Evolutionary conservation across 1,284 basidiomycete genomes (phyloP).

Genomic region (Ustilago lituana): DNA sequence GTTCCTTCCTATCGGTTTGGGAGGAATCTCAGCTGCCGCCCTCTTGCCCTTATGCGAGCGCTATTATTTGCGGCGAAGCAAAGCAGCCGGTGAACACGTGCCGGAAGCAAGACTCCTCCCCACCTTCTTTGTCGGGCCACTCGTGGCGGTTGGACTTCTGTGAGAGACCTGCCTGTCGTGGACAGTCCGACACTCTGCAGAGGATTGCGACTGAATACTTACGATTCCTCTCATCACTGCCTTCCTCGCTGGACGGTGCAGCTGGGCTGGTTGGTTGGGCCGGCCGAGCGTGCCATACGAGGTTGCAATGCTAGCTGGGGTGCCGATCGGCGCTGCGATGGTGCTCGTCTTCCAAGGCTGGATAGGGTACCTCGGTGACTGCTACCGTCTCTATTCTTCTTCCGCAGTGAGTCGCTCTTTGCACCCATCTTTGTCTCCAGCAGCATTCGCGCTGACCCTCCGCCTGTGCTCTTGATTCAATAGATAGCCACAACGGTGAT

Average conservation of each 20-base stretch:
- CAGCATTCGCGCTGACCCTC: too few relatives aligned
- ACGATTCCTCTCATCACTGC: too few relatives aligned
- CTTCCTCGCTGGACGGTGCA: background rate
- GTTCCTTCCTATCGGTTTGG: slow-evolving; percentile 30
- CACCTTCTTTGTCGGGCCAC: slow-evolving; percentile 27
- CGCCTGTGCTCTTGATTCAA: background rate
- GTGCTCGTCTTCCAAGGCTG: slow-evolving; percentile 46
- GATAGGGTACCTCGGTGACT: slow-evolving; percentile 46
- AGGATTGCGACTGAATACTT: too few relatives aligned
- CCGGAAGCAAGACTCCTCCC: slow-evolving; percentile 31
- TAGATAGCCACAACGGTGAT: slow-evolving; percentile 45
- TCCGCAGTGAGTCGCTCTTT: slow-evolving; percentile 23
- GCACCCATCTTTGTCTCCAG: too few relatives aligned
- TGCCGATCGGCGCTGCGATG: slow-evolving; percentile 44
- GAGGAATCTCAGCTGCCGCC: slow-evolving; percentile 18
- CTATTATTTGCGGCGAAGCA: slow-evolving; percentile 1
- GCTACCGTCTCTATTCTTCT: slow-evolving; percentile 37
- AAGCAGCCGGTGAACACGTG: background rate
- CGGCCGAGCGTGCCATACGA: slow-evolving; percentile 17
- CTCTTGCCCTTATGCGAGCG: slow-evolving; percentile 20
- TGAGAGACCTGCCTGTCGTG: slow-evolving; percentile 9
- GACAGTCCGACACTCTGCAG: too few relatives aligned
- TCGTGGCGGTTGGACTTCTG: slow-evolving; percentile 39
- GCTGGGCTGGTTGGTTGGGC: slow-evolving; percentile 40
- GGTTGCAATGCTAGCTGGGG: slow-evolving; percentile 33